Base-by-base conservation (phyloP, 78 protist species). In the Dictyostelium purpureum region DNA sequence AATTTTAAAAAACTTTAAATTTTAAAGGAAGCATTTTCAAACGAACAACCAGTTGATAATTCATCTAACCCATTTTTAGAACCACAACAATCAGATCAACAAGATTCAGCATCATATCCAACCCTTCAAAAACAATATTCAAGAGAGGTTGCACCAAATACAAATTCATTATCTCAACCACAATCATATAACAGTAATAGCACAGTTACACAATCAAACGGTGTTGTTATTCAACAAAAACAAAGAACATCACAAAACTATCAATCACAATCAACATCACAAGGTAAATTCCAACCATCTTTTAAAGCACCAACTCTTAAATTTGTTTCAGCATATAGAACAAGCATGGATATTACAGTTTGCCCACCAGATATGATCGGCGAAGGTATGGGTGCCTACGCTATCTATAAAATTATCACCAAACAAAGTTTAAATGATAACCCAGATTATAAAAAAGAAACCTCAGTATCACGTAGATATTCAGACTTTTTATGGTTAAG, bases 401-500 rank as follows among this genome's bases (percentile, higher is more conserved):
- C 65, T 3, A 59, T 45, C 42, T 85, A 85, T 38, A 85, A 85
- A 35, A 65, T 85, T 10, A 14, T 33, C 16, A 85, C 77, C 21
- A 54, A 71, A 51, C 7, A 56, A n/a, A 14, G n/a, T 40, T 37
- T 85, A 69, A 42, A 18, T 7, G 92, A 85, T 42, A 79, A 66
- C 16, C 92, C 92, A 85, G 92, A 85, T 42, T 85, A 73, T 74
- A 73, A 73, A 57, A 85, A 85, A 57, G 92, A 85, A 47, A 49
- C 26, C 4, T 38, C 71, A 2, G 82, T 73, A 6, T 21, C 56
- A 16, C 45, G 92, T 42, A 69, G 94, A 69, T 90, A 90, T 38
- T 90, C 94, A 18, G 94, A 90, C 40, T 90, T 90, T 31, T 26
- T 75, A 7, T 90, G 94, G 94, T 79, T 90, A 24, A 77, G 94